phyloP scores from a whole-genome alignment of 805 yeast genomes.

The Tetrapisispora phaffii region DNA sequence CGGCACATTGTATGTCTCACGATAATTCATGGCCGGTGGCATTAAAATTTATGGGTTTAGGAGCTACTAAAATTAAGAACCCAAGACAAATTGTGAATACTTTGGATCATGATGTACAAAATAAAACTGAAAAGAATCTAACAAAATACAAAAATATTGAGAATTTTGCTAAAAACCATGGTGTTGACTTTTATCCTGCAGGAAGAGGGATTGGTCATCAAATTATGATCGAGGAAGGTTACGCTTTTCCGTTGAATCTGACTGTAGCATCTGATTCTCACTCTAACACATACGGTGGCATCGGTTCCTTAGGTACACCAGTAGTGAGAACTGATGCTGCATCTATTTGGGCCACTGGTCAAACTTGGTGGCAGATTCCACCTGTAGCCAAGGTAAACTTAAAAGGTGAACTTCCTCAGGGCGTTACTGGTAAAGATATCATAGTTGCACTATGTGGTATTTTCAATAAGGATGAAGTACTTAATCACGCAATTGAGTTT shows the following conservation, averaged over 20 bases:
- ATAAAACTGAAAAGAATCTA: slow-evolving; percentile 78
- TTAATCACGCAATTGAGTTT: slow-evolving; percentile 90
- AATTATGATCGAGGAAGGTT: slow-evolving; percentile 97
- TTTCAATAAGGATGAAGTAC: slow-evolving; percentile 84
- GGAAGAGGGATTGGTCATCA: slow-evolving; percentile 99
- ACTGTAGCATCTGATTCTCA: slow-evolving; percentile 98
- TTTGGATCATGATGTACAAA: slow-evolving; percentile 95
- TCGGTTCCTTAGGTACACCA: slow-evolving; percentile 93
- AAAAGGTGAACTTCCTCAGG: slow-evolving; percentile 68
- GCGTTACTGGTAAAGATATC: slow-evolving; percentile 93
- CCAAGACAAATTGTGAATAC: slow-evolving; percentile 92
- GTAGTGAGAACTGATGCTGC: slow-evolving; percentile 98
- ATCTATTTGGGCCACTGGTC: slow-evolving; percentile 98
- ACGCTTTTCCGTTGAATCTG: slow-evolving; percentile 86
- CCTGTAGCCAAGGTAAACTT: slow-evolving; percentile 94
- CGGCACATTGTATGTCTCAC: slow-evolving; percentile 98
- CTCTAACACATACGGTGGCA: slow-evolving; percentile 95
- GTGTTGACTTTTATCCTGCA: slow-evolving; percentile 94
- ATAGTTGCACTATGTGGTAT: slow-evolving; percentile 93
- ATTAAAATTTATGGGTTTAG: slow-evolving; percentile 86
- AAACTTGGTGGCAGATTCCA: slow-evolving; percentile 99
- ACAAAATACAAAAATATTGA: slow-evolving; percentile 83
- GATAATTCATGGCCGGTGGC: slow-evolving; percentile 99
- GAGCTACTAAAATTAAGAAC: slow-evolving; percentile 74
- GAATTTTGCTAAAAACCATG: slow-evolving; percentile 80